Evolutionary conservation across 1,284 basidiomycete species (phyloP), one percentile per base, ranked within the genome.

Genomic region (Rhodotorula sp.): DNA sequence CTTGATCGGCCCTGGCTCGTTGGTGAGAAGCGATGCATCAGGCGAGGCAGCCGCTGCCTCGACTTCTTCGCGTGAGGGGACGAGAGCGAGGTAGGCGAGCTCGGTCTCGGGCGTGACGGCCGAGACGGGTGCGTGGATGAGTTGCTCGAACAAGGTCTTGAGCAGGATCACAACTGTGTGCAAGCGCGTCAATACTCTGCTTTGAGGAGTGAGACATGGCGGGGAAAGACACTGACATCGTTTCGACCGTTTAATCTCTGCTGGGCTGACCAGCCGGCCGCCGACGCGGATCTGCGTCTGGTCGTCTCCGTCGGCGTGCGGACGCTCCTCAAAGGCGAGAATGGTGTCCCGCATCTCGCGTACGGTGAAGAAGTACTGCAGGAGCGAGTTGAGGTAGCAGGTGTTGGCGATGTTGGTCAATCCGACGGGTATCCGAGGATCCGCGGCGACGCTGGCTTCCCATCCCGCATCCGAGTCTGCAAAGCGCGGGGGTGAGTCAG

Each of bases 361-460:
- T 81, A 97, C 92, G n/a, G 93, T 94, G 80, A 93, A 95, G 80
- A 97, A 94, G 81, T 97, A 97, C 87, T 95, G 90, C 2, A 93
- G 83, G 34, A 93, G 82, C 26, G 92, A 94, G 80, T 95, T 95
- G 66, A 95, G 85, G 80, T 95, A 95, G 79, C 92, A 95, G 0
- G 92, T 95, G 79, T 97, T 97, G 64, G 93, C 93, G 48, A 97
- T 87, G 79, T 95, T 94, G 79, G 94, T 91, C 48, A 95, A 85
- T 2, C 93, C 93, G 65, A 92, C 86, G 21, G 93, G 93, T 77
- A 89, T 84, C 71, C 92, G 90, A 2, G 83, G 82, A 52, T 69
- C 49, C 59, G 57, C 52, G 6, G 54, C 10, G 0, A 56, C 52
- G 18, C 16, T 43, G 18, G 34, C 61, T 45, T 69, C 62, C 70